Evolutionary conservation across 768 basidiomycete genomes (phyloP).

Genomic region (Boletellus emodensis): DNA sequence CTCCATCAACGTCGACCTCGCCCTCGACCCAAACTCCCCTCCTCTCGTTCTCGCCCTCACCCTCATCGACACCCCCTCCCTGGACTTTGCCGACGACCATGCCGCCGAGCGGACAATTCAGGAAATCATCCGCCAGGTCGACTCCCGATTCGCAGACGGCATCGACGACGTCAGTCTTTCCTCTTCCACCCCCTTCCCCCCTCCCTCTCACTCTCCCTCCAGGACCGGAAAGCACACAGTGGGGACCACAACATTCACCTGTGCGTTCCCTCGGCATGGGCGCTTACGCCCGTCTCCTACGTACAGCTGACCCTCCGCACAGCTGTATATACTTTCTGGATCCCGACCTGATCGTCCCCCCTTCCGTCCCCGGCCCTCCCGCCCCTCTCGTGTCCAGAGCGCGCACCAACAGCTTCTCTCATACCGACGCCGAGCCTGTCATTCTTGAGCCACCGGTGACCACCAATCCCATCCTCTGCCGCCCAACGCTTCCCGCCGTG

Average conservation of each 20-base stretch:
- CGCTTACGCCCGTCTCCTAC: conserved; percentile 16
- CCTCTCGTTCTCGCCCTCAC: conserved; percentile 56
- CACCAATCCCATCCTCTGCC: conserved; percentile 63
- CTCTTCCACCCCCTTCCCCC: conserved; percentile 14
- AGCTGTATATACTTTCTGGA: conserved; percentile 88
- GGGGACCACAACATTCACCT: conserved; percentile 81
- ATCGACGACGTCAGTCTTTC: conserved; percentile 67
- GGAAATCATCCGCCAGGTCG: conserved; percentile 70
- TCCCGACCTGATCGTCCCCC: conserved; percentile 76
- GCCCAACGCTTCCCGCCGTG: conserved; percentile 60
- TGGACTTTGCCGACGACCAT: conserved; percentile 68
- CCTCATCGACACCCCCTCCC: conserved; percentile 78
- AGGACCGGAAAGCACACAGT: conserved; percentile 70
- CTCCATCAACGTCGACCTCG: conserved; percentile 67
- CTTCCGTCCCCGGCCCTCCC: conserved; percentile 60
- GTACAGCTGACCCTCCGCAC: conserved; percentile 19
- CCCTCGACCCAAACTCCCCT: conserved; percentile 43
- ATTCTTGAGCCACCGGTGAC: conserved; percentile 78
- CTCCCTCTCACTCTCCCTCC: conserved; percentile 19
- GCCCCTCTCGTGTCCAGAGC: conserved; percentile 65
- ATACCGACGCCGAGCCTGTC: conserved; percentile 68
- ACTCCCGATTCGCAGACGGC: conserved; percentile 67
- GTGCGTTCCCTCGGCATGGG: conserved; percentile 43
- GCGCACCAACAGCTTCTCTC: conserved; percentile 68
- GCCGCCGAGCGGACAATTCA: conserved; percentile 58